Conservation (phyloP, 2,329 filamentous ascomycete genomes). For the Tolypocladium guangdongense region DNA sequence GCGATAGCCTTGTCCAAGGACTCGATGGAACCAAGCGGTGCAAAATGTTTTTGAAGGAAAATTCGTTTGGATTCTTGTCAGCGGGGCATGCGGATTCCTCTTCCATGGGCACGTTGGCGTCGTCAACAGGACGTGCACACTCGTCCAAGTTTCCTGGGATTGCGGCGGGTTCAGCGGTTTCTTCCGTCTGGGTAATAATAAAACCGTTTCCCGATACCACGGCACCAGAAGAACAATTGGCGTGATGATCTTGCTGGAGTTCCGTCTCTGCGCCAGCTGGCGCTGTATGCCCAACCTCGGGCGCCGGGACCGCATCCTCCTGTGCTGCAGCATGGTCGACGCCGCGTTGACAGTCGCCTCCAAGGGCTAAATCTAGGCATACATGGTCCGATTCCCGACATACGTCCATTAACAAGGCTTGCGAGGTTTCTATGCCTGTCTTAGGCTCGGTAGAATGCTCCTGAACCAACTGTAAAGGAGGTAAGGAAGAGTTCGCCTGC, state of each 20-base stretch:
- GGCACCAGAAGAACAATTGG: neutral
- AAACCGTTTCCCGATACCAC: neutral
- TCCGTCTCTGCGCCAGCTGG: neutral
- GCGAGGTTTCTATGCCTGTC: neutral
- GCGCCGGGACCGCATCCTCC: no score
- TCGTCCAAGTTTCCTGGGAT: neutral
- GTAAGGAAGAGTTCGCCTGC: no score
- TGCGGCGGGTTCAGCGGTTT: no score
- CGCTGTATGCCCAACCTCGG: neutral
- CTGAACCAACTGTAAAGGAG: no score
- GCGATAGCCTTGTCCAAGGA: conserved; percentile 12
- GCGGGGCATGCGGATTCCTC: no score
- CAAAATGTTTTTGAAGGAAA: conserved; percentile 12
- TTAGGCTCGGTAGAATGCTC: neutral
- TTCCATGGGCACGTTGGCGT: neutral
- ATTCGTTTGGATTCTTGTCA: conserved; percentile 4
- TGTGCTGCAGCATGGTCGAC: neutral
- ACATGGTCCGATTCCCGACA: neutral
- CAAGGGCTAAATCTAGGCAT: neutral
- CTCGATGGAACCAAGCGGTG: conserved; percentile 12
- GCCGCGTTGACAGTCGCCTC: neutral
- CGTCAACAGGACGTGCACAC: neutral
- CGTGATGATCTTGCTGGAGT: neutral
- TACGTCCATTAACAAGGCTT: neutral
- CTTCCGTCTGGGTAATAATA: neutral